phyloP scores from a whole-genome alignment of 2,329 filamentous ascomycete genomes.

The Hypoxylon rubiginosum region DNA sequence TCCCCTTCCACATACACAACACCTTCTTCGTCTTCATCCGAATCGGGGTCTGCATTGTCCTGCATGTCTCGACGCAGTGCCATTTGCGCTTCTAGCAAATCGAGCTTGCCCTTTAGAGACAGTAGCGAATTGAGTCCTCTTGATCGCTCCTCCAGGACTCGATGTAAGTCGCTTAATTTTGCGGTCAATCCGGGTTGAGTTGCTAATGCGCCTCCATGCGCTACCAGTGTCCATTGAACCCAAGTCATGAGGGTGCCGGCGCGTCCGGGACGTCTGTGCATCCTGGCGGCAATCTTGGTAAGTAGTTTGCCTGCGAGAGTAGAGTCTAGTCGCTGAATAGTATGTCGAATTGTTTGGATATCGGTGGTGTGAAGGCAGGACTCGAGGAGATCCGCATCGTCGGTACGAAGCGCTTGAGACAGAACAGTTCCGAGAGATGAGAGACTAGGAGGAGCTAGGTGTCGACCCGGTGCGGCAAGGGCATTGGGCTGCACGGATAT shows the following conservation, averaged over 20 bases:
- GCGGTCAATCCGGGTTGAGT: constrained; percentile 86
- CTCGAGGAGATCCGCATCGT: constrained; percentile 90
- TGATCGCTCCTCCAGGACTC: constrained; percentile 88
- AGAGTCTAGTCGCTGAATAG: constrained; percentile 91
- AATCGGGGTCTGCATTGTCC: constrained; percentile 64
- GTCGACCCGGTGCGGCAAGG: constrained; percentile 60
- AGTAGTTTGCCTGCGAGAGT: constrained; percentile 83
- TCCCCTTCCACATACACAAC: constrained; percentile 91
- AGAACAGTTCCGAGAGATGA: constrained; percentile 93
- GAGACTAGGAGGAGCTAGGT: constrained; percentile 74
- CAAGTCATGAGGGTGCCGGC: constrained; percentile 92
- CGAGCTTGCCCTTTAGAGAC: constrained; percentile 92
- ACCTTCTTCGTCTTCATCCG: constrained; percentile 72
- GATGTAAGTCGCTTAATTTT: constrained; percentile 82
- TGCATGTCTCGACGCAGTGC: constrained; percentile 80
- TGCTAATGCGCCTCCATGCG: constrained; percentile 91
- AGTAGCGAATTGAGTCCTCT: constrained; percentile 85
- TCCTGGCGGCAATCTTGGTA: constrained; percentile 84
- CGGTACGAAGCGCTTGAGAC: constrained; percentile 90
- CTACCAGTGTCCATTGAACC: constrained; percentile 95
- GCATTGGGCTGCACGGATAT: constrained; percentile 60
- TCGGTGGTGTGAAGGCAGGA: constrained; percentile 89
- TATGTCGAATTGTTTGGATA: constrained; percentile 82
- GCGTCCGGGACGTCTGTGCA: constrained; percentile 88
- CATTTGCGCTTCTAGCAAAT: constrained; percentile 93